A percentile compares a stretch with the other conserved stretches of the same genome.
Conservation (phyloP, 768 basidiomycete genomes). For the Mycena amicta region DNA sequence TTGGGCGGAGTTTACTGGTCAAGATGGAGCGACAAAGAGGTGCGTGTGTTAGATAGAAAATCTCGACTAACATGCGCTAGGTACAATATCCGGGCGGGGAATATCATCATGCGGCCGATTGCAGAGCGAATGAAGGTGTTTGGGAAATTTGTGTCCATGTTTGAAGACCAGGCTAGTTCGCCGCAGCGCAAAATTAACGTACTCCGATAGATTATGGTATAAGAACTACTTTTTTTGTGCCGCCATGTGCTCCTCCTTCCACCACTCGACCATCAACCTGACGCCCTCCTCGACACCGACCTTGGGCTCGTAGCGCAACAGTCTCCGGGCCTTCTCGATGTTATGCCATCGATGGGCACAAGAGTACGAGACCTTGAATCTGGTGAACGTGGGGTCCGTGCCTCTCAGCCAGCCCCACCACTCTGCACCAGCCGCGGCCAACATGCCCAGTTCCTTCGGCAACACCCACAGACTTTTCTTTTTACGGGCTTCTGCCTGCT, state of each 20-base stretch:
- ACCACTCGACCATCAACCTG: constrained; percentile 70
- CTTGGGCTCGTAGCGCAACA: constrained; percentile 92
- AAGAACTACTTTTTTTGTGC: constrained; percentile 9
- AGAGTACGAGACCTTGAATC: constrained; percentile 79
- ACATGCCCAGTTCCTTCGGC: constrained; percentile 65
- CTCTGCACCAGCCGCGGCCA: constrained; percentile 74
- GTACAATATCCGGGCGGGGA: constrained; percentile 37
- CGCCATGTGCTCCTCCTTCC: constrained; percentile 37
- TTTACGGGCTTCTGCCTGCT: constrained; percentile 44
- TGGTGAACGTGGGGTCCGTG: constrained; percentile 83
- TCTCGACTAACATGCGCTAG: constrained; percentile 25
- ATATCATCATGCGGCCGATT: constrained; percentile 29
- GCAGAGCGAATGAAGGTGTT: constrained; percentile 46
- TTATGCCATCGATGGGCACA: constrained; percentile 87
- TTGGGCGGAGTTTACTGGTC: constrained; percentile 36
- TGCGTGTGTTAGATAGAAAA: constrained; percentile 24
- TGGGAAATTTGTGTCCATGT: constrained; percentile 43
- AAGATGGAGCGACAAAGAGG: constrained; percentile 32
- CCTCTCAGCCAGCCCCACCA: constrained; percentile 72
- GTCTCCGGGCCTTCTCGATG: constrained; percentile 88
- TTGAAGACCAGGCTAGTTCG: constrained; percentile 31
- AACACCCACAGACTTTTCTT: constrained; percentile 45
- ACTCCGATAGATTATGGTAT: background rate
- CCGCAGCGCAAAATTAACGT: background rate
- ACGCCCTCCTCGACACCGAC: constrained; percentile 90